phyloP scores from a whole-genome alignment of 2,329 filamentous ascomycete genomes.

The Fusarium brachygibbosum region DNA sequence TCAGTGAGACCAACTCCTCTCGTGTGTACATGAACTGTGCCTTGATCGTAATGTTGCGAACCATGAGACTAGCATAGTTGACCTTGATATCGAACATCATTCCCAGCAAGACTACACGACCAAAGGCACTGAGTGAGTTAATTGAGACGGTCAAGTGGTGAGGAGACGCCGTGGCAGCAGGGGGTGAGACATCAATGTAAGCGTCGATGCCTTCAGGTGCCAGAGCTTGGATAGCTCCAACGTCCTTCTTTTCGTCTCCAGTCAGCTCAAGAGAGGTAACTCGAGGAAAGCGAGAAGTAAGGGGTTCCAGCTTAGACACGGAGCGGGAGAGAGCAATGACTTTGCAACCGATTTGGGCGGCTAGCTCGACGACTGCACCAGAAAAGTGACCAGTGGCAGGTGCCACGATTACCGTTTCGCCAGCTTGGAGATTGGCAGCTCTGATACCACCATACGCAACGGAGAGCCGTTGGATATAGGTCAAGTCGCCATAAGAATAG shows the following conservation, averaged over 20 bases:
- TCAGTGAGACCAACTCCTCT: slow-evolving; percentile 14
- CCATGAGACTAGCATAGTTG: slow-evolving; percentile 26
- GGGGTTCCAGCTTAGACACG: slow-evolving; percentile 11
- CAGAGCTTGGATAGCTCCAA: not conserved
- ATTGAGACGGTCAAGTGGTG: slow-evolving; percentile 27
- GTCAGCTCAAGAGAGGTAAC: slow-evolving; percentile 24
- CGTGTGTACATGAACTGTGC: slow-evolving; percentile 35
- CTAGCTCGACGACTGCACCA: slow-evolving; percentile 28
- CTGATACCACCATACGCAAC: slow-evolving; percentile 34
- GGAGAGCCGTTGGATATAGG: slow-evolving; percentile 34
- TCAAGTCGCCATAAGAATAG: slow-evolving; percentile 33
- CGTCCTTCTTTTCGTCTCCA: slow-evolving; percentile 24
- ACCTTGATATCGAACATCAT: slow-evolving; percentile 31
- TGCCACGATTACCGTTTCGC: slow-evolving; percentile 33
- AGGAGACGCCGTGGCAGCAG: slow-evolving; percentile 10
- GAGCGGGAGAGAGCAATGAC: slow-evolving; percentile 38
- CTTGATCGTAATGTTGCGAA: slow-evolving; percentile 29
- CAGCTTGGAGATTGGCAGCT: slow-evolving; percentile 8
- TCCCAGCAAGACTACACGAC: slow-evolving; percentile 15
- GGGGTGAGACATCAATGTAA: slow-evolving; percentile 38
- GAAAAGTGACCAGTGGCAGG: slow-evolving; percentile 41
- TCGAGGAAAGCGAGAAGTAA: slow-evolving; percentile 7
- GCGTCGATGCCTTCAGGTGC: slow-evolving; percentile 23
- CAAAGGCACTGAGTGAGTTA: not conserved
- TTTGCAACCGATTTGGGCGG: slow-evolving; percentile 34